Evolutionary conservation across 1,139 yeast genomes (phyloP).

Genomic region (Geotrichum europaeum): DNA sequence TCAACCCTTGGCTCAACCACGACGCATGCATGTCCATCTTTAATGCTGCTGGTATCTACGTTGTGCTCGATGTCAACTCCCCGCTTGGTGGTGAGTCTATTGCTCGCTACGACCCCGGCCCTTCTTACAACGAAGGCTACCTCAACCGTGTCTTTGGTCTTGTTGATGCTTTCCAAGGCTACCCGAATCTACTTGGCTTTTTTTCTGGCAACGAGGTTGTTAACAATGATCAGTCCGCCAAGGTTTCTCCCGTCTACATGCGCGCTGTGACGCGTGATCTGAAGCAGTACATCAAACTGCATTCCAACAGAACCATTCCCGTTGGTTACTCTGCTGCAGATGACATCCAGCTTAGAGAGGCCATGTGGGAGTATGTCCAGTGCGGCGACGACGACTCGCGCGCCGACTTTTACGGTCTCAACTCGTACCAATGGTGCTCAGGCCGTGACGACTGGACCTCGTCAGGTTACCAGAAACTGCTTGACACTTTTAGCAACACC

Average conservation of each 20-base stretch:
- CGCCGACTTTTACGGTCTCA: conserved; percentile 91
- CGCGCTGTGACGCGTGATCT: conserved; percentile 78
- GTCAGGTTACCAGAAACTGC: conserved; percentile 65
- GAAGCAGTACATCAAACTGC: conserved; percentile 56
- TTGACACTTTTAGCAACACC: conserved; percentile 53
- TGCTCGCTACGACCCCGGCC: conserved; percentile 86
- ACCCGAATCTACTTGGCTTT: conserved; percentile 85
- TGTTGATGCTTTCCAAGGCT: conserved; percentile 73
- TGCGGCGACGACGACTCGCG: conserved; percentile 59
- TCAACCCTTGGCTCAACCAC: conserved; percentile 78
- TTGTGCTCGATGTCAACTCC: conserved; percentile 85
- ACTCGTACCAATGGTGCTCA: conserved; percentile 97
- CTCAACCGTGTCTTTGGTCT: conserved; percentile 71
- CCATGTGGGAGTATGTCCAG: conserved; percentile 75
- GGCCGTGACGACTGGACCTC: conserved; percentile 43
- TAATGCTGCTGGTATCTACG: conserved; percentile 87
- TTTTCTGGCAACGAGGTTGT: conserved; percentile 93
- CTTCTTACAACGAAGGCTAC: conserved; percentile 63
- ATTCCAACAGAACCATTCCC: conserved; percentile 65
- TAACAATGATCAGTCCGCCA: conserved; percentile 73
- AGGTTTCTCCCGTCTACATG: conserved; percentile 43
- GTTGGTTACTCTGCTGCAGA: conserved; percentile 98
- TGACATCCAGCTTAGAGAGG: conserved; percentile 65
- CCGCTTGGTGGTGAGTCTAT: conserved; percentile 73
- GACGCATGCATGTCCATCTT: conserved; percentile 86